These are phyloP conservation scores for Firmiana major DNA, from an alignment of 345 rosid species.

Conservation along the genomic window DNA sequence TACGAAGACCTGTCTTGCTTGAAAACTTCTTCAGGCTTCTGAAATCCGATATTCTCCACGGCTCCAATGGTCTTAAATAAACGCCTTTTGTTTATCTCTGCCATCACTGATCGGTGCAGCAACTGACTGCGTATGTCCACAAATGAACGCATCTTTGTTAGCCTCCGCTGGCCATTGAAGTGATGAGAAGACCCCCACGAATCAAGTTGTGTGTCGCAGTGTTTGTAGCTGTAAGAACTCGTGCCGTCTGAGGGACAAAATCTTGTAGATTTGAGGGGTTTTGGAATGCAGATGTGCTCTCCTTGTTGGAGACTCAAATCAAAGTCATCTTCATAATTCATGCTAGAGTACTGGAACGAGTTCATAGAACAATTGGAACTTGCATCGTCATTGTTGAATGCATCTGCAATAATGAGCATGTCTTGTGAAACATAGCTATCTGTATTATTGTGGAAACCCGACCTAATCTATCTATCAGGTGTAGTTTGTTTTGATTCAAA, in stretches of 20 bases:
- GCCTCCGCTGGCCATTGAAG: constrained; percentile 24
- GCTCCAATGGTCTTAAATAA: constrained; percentile 64
- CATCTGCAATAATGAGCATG: constrained; percentile 29
- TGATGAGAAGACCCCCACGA: constrained; percentile 11
- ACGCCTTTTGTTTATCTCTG: constrained; percentile 62
- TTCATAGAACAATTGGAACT: constrained; percentile 46
- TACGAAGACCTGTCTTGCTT: background rate
- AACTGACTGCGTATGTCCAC: constrained; percentile 72
- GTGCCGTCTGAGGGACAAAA: constrained; percentile 36
- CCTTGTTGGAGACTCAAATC: constrained; percentile 23
- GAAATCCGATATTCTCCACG: constrained; percentile 56
- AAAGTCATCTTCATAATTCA: constrained; percentile 39
- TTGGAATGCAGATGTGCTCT: constrained; percentile 22
- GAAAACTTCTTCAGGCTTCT: constrained; percentile 25
- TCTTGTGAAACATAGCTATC: too few species aligned
- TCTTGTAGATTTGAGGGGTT: constrained; percentile 31
- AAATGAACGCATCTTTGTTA: constrained; percentile 45
- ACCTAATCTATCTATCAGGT: too few species aligned
- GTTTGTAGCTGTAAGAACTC: background rate
- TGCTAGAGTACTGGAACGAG: constrained; percentile 45
- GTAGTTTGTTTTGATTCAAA: too few species aligned
- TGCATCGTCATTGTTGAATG: constrained; percentile 33
- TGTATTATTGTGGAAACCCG: too few species aligned
- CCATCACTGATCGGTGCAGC: constrained; percentile 64
- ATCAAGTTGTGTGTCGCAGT: background rate